Base-by-base conservation (phyloP, 176 grass and related monocot genomes). In the Paspalum notatum region DNA sequence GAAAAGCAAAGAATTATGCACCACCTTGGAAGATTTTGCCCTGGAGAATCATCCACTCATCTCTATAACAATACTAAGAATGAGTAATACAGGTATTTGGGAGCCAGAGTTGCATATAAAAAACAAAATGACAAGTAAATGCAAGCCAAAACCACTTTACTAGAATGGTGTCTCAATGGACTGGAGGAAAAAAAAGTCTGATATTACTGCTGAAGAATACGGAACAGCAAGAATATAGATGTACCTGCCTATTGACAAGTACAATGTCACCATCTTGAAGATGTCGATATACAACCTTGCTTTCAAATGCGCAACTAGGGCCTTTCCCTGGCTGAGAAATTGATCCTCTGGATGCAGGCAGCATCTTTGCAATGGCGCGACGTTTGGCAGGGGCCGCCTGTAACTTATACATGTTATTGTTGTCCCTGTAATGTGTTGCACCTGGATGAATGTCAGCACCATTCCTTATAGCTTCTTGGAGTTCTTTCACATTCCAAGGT, bases 191-290 rank as follows among this genome's bases (percentile, higher is more conserved):
- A 3, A 0, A 12, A 32, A 3, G 32, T 18, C 37, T 73, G 6
- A 3, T 44, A 83, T 50, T 83, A 50, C 21, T 66, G 44, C 53
- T 53, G 9, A 74, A 56, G 26, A 82, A 62, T 68, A 71, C 17
- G 59, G 51, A 66, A 81, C 46, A 26, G 37, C 17, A 47, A 87
- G 26, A 50, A 78, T 53, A 71, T 75, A 62, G 32, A 40, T 74
- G 72, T 89, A 98, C 95, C 95, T 98, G 95, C 53, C 95, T 89
- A 80, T 98, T 98, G 70, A 94, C 95, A 77, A 98, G 88, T 67
- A 98, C 95, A 46, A 94, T 83, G 26, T 98, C 95, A 70, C 95
- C 95, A 83, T 98, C 87, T 79, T 80, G 88, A 75, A 98, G 80
- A 83, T 94, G 95, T 42, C 95, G 88, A 90, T 92, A 89, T 41